Evolutionary conservation across 2,329 filamentous ascomycete genomes (phyloP), one percentile per base, ranked within the genome.

Genomic region (Cryphonectria naterciae): DNA sequence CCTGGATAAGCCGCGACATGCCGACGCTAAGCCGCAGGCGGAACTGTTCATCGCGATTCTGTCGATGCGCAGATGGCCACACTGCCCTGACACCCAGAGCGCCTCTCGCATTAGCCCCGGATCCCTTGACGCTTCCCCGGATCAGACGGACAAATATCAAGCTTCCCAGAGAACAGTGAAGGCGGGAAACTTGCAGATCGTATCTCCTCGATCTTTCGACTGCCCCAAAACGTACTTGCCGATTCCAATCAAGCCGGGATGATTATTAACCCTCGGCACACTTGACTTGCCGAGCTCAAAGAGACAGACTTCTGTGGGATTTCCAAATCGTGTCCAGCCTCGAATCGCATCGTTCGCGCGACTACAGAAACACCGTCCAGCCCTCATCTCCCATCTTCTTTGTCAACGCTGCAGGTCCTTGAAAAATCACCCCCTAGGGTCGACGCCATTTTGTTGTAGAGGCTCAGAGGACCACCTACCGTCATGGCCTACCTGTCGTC

Each of bases 401-500:
- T 46, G 49, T 56, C 28, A 54, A 54, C 46, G 13, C 28, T 56
- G 32, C n/a, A 28, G n/a, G 19, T 2, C 13, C 11, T 32, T 43
- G 10, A 11, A 28, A 13, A 13, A 39, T 6, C 15, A 46, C 3
- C 8, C 6, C n/a, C n/a, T 46, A 11, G 22, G 19, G 17, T 28
- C 41, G 32, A 64, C 22, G 25, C 43, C 15, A 11, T 19, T 37
- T 28, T 2, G 25, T 7, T 35, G 41, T 11, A 46, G 28, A 19
- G 35, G 39, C 13, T 28, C 28, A 43, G 22, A 25, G 37, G 60
- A 41, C n/a, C 35, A 62, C n/a, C 25, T 39, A 49, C 39, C 46
- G 52, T 66, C 60, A 90, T 89, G 88, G 79, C 85, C 60, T 77
- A 80, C 68, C 76, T 82, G 69, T 78, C 82, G 69, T 78, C 82